Evolutionary conservation across 2,329 filamentous ascomycete species (phyloP).

Genomic region (Coniochaeta hoffmannii): DNA sequence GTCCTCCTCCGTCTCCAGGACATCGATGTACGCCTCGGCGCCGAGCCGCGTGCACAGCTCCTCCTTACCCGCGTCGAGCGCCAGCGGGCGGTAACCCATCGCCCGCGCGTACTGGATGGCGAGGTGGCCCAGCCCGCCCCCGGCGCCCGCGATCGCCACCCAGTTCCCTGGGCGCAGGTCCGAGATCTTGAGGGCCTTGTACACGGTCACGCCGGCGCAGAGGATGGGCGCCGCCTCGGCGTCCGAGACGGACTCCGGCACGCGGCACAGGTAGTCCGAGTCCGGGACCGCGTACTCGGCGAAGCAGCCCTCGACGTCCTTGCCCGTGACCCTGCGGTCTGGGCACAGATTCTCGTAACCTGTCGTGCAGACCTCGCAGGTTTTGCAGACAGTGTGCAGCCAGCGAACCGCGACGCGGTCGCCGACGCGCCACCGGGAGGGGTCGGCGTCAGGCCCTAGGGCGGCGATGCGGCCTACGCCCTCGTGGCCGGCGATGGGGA

Average conservation of each 20-base stretch:
- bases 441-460: neutral
- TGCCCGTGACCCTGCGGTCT: neutral
- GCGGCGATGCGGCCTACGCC: neutral
- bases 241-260: constrained; percentile 15
- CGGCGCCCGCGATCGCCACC: constrained; percentile 21
- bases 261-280: neutral
- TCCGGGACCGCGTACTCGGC: neutral
- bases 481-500: neutral
- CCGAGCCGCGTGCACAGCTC: constrained; percentile 34
- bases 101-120: constrained; percentile 18
- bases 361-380: neutral
- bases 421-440: neutral
- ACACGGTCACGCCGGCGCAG: constrained; percentile 41
- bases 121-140: constrained; percentile 17
- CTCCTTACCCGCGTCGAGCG: constrained; percentile 15
- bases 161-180: constrained; percentile 26
- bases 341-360: neutral
- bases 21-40: constrained; percentile 54
- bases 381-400: neutral
- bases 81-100: constrained; percentile 17
- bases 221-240: constrained; percentile 33
- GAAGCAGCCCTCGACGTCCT: neutral
- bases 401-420: neutral
- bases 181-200: constrained; percentile 29
- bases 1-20: constrained; percentile 44